phyloP scores from a whole-genome alignment of 768 basidiomycete species.

The Russula brevipes region DNA sequence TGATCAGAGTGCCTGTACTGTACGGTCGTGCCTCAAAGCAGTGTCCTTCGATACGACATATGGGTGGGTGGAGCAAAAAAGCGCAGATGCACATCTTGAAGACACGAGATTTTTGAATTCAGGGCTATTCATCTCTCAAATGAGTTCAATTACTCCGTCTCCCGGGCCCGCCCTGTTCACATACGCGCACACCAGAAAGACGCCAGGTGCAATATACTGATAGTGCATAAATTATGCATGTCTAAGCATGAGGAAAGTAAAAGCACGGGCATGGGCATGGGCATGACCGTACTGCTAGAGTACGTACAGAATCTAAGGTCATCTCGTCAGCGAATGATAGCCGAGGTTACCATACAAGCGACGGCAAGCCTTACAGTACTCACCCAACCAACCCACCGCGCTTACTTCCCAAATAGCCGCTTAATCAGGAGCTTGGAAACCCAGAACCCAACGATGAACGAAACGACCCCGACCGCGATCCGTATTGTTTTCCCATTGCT shows the following conservation, averaged over 20 bases:
- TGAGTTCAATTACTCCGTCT: background rate
- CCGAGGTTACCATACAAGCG: background rate
- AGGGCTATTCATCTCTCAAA: no score
- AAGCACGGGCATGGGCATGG: background rate
- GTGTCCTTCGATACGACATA: no score
- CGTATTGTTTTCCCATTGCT: conserved; percentile 24
- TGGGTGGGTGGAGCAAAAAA: no score
- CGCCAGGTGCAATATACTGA: background rate
- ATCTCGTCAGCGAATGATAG: background rate
- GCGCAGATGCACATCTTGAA: no score
- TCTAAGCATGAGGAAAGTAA: background rate
- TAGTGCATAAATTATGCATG: conserved; percentile 8
- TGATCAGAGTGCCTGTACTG: no score
- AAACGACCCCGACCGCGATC: conserved; percentile 27
- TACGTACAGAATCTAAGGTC: no score
- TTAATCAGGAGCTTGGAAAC: conserved; percentile 29
- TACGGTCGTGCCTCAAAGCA: no score
- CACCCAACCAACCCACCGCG: background rate
- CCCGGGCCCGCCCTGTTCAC: no score
- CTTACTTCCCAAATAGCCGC: conserved; percentile 21
- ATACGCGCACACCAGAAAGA: background rate
- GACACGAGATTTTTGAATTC: no score
- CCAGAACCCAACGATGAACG: conserved; percentile 32
- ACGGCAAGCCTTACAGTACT: background rate
- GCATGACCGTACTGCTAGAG: no score